Evolutionary conservation across 73 alveolate genomes (phyloP).

Genomic region (Paramecium octaurelia): DNA sequence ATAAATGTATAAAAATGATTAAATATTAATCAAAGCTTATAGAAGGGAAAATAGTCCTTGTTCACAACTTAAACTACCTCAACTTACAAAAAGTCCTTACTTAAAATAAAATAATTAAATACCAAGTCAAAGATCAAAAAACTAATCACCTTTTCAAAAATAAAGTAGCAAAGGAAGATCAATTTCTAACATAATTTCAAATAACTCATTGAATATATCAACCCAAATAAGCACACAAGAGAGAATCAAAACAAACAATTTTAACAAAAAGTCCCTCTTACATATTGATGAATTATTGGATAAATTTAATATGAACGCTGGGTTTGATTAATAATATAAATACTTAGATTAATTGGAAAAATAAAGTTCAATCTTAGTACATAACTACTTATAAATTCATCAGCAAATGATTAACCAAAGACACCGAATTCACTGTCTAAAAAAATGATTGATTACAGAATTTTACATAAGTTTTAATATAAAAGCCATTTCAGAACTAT

Average conservation of each 20-base stretch:
- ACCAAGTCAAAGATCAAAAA: neutral
- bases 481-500: neutral
- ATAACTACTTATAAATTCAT: neutral
- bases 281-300: neutral
- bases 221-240: neutral
- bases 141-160: neutral
- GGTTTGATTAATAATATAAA: neutral
- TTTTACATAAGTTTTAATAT: neutral
- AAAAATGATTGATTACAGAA: neutral
- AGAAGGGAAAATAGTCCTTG: neutral
- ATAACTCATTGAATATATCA: neutral
- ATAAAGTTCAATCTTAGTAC: neutral
- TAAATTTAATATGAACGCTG: neutral
- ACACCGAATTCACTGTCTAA: neutral
- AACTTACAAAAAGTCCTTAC: neutral
- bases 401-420: neutral
- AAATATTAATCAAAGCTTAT: neutral
- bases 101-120: neutral
- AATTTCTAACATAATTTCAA: constrained; percentile 11
- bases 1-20: neutral
- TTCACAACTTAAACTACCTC: neutral
- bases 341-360: constrained; percentile 2
- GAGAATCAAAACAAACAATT: neutral
- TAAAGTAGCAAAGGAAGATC: neutral
- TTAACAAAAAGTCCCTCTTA: neutral